Conservation (phyloP, 2,329 filamentous ascomycete species). For the Aspergillus pseudoterreus region DNA sequence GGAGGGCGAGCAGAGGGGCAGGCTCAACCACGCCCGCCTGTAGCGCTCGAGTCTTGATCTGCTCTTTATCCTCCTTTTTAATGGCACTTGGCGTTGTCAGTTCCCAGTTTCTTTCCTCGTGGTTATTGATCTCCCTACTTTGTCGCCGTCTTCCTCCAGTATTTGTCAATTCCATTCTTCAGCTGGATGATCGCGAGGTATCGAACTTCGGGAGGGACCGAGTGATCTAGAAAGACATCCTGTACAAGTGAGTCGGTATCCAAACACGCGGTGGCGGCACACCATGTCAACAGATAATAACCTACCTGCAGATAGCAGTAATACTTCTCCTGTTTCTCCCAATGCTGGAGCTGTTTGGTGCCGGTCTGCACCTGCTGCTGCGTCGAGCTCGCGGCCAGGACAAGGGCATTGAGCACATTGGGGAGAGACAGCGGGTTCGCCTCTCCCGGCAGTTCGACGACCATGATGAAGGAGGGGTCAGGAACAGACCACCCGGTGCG, state of each 20-base stretch:
- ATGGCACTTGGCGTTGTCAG: conserved; percentile 49
- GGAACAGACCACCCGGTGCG: conserved; percentile 1
- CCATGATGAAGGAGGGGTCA: conserved; percentile 48
- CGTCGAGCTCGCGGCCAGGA: conserved; percentile 61
- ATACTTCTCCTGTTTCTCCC: conserved; percentile 65
- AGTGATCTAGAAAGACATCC: conserved; percentile 77
- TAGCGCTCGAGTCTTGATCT: conserved; percentile 72
- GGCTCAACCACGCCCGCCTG: conserved; percentile 74
- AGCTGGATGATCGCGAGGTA: conserved; percentile 90
- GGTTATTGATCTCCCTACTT: conserved; percentile 44
- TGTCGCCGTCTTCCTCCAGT: conserved; percentile 80
- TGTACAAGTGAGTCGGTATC: conserved; percentile 30
- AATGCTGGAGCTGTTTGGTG: conserved; percentile 65
- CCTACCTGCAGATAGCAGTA: conserved; percentile 65
- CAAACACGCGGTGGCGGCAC: too few species aligned
- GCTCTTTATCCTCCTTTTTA: conserved; percentile 66
- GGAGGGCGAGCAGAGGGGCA: conserved; percentile 71
- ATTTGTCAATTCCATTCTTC: conserved; percentile 94
- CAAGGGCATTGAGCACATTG: conserved; percentile 62
- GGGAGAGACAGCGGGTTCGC: conserved; percentile 65
- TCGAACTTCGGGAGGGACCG: conserved; percentile 71
- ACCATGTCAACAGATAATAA: background rate
- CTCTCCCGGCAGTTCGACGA: conserved; percentile 77
- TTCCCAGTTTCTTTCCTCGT: background rate
- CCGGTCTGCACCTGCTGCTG: conserved; percentile 65